Percentiles rank a stretch among this genome's conserved stretches.
phyloP scores from a whole-genome alignment of 208 protist genomes.

The Balamuthia mandrillaris region DNA sequence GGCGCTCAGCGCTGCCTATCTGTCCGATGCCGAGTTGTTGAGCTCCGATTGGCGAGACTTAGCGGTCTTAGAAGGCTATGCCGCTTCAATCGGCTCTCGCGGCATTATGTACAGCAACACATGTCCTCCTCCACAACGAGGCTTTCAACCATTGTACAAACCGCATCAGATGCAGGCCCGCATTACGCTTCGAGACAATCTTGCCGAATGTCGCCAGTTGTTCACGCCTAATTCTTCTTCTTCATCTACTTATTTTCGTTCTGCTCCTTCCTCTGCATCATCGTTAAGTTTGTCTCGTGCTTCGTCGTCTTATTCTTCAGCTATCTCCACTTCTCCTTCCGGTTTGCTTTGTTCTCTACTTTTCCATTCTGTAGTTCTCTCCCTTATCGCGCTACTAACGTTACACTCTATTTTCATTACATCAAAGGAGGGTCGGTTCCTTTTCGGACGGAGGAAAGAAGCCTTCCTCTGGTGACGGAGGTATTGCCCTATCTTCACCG shows the following conservation, averaged over 20 bases:
- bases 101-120: not conserved
- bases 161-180: not conserved
- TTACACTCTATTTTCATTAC: not conserved
- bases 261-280: no score
- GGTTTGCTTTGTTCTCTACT: not conserved
- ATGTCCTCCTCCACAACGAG: not conserved
- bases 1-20: not conserved
- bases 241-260: no score
- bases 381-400: not conserved
- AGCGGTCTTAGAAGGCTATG: not conserved
- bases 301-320: not conserved
- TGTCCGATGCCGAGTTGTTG: not conserved
- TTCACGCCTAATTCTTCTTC: not conserved
- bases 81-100: not conserved
- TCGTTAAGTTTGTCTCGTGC: not conserved
- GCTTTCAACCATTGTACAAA: not conserved
- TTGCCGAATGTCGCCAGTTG: not conserved
- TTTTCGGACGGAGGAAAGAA: not conserved
- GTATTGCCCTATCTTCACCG: not conserved
- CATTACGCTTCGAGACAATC: not conserved
- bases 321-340: not conserved
- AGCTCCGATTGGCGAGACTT: not conserved
- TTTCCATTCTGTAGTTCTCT: not conserved
- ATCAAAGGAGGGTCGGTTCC: not conserved
- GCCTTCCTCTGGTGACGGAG: not conserved